Base-by-base conservation (phyloP, 108 stramenopile species). In the Stephanodiscus triporus region DNA sequence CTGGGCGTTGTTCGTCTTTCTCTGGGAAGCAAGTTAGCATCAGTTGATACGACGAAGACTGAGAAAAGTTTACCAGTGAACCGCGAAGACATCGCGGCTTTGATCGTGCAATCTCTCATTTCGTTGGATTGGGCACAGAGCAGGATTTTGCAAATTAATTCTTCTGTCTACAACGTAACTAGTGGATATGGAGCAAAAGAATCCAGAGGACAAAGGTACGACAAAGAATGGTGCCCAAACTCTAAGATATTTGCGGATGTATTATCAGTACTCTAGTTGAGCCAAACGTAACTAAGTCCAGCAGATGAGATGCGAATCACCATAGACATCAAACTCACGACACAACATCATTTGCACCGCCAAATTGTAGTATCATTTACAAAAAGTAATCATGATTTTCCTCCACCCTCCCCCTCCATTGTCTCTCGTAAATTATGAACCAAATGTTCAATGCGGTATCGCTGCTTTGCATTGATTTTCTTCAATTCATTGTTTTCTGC, bases 61-160 rank as follows among this genome's bases (percentile, higher is more conserved):
- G 77, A 61, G 37, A 63, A 78, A 20, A 32, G 60, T 32, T 20
- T 26, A 51, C 29, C 77, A 11, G 47, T 90, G n/a, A 80, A 69
- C 64, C 63, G 85, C 10, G 92, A 93, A 73, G 89, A 93, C 68
- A n/a, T 93, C 8, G 89, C 92, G 4, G 92, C 92, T 10, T 48
- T 93, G 4, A 70, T 78, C 49, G 88, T 91, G 17, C 90, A 93
- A 64, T 86, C 76, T 16, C 68, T 93, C 53, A 77, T 86, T 66
- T 75, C 86, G 13, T 77, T 93, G 63, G 84, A 89, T 66, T 93
- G 92, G 92, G 70, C 34, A 0, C 60, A 75, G 9, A 91, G 86
- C 68, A 73, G 86, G 40, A 68, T 82, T 48, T 36, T 86, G 26
- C 61, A 73, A 32, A 78, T 86, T 2, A 63, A 56, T 2, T 47